Evolutionary conservation across 2,329 filamentous ascomycete species (phyloP).

Genomic region (Blastomyces parvus): DNA sequence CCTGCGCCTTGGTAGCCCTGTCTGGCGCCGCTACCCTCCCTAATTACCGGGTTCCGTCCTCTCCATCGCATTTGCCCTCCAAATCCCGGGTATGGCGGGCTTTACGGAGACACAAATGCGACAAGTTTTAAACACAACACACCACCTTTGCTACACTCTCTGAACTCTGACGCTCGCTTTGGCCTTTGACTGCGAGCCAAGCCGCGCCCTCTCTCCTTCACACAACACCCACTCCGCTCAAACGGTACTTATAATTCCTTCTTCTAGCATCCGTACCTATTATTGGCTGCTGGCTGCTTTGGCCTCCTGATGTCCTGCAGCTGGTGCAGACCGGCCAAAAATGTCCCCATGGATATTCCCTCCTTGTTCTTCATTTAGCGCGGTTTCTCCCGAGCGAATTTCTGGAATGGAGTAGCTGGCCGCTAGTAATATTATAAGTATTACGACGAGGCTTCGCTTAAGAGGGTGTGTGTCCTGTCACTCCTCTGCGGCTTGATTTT

Average conservation of each 20-base stretch:
- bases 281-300: neutral
- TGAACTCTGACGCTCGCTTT: neutral
- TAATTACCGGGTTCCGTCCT: neutral
- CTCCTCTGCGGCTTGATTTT: no score
- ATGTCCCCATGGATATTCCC: neutral
- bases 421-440: neutral
- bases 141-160: neutral
- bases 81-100: neutral
- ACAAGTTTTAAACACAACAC: no score
- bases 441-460: neutral
- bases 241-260: slow-evolving; percentile 1
- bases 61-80: neutral
- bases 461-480: neutral
- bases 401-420: neutral
- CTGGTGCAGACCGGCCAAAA: neutral
- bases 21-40: neutral
- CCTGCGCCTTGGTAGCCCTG: neutral
- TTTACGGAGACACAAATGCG: no score
- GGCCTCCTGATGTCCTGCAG: neutral
- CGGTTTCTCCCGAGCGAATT: neutral
- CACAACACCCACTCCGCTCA: neutral
- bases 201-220: neutral
- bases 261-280: neutral
- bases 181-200: neutral
- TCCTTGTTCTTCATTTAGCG: neutral